A percentile compares a stretch with the other conserved stretches of the same genome.
Conservation (phyloP, 2,329 filamentous ascomycete species). For the Penicillium sp. region DNA sequence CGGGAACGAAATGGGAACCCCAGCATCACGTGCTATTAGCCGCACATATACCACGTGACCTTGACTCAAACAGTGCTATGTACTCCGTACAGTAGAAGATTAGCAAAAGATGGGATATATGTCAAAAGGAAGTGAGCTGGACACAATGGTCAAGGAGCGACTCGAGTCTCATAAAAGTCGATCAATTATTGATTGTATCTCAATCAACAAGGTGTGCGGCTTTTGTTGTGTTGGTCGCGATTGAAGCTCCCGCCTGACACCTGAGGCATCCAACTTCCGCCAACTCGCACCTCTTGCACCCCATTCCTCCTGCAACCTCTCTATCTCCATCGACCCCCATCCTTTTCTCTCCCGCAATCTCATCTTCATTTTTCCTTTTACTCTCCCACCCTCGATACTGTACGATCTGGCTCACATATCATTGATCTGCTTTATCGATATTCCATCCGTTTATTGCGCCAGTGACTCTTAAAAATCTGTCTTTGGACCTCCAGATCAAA, state of each 20-base stretch:
- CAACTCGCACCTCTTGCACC: conserved; percentile 23
- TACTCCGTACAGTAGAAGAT: too few species aligned
- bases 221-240: neutral
- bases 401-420: conserved; percentile 8
- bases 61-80: neutral
- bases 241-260: conserved; percentile 20
- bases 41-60: neutral
- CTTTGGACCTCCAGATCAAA: conserved; percentile 44
- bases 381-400: conserved; percentile 11
- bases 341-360: conserved; percentile 18
- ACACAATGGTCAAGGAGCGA: neutral
- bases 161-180: neutral
- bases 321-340: conserved; percentile 20
- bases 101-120: neutral
- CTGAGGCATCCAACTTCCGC: conserved; percentile 25
- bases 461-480: conserved; percentile 34
- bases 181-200: neutral
- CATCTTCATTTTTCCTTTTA: conserved; percentile 11
- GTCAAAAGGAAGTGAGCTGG: neutral
- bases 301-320: conserved; percentile 22
- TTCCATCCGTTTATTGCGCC: conserved; percentile 16
- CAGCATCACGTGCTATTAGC: neutral
- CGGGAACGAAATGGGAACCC: neutral
- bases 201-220: neutral
- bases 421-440: conserved; percentile 18